Evolutionary conservation across 164 flowering plant species (phyloP), one percentile per base, ranked within the genome.

Genomic region (Saururus chinensis): DNA sequence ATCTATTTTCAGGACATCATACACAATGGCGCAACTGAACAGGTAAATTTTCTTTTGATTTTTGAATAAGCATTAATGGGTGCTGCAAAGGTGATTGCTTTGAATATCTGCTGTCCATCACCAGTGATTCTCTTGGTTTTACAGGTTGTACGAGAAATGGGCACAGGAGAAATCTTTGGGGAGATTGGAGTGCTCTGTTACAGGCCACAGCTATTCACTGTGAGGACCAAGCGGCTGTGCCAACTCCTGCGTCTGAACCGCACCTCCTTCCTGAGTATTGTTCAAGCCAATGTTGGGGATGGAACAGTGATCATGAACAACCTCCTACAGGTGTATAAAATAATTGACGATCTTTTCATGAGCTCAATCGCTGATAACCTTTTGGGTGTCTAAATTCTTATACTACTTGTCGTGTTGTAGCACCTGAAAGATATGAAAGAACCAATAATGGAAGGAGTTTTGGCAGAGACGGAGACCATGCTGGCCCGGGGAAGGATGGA

Each of bases 101-200:
- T 1, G 52, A 13, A 60, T 26, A n/a, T 17, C 41, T 11, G 22
- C 6, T 30, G 30, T 22, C 52, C 41, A 13, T 19, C 4, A 17
- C 3, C 21, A 20, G 56, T 19, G 56, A 41, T 22, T 17, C 12
- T 19, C 54, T 23, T 40, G 20, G 55, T 78, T 1, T 13, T 10
- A 12, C 17, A 23, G 96, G 79, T 84, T 63, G 79, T 86, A 53
- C 83, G 86, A 48, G 90, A 86, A 80, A 82, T 77, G 37, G 82
- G 72, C 62, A 60, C 81, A 10, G 96, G 98, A 41, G 96, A 86
- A 55, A 62, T 89, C 16, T 78, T 82, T 74, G 99, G 99, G 13
- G 99, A 95, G 74, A 75, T 95, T 60, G 96, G 98, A n/a, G 96
- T 95, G 21, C 86, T 95, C 41, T 95, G 96, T 67, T 91, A 91